These are phyloP conservation scores for Trichocladium uniseriatum DNA, from an alignment of 495 filamentous ascomycete genomes.

Conservation along the genomic window DNA sequence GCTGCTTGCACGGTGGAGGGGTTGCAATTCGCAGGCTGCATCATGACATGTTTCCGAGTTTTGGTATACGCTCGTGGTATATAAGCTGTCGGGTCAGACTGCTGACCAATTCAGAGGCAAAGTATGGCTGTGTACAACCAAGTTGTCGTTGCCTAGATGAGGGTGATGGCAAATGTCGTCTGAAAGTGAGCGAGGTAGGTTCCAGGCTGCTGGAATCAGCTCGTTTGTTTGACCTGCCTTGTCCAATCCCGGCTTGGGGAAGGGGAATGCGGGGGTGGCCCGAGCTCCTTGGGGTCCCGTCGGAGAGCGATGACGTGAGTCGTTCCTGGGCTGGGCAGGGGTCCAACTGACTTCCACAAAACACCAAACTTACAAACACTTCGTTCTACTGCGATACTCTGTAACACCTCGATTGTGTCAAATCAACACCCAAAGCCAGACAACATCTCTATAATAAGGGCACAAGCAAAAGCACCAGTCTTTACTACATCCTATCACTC, in stretches of 20 bases:
- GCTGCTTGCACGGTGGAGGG: background rate
- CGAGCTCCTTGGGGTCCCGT: slow-evolving; percentile 10
- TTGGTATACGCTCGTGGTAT: background rate
- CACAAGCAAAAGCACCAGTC: no score
- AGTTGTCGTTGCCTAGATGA: slow-evolving; percentile 15
- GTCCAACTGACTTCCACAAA: no score
- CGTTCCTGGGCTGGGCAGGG: no score
- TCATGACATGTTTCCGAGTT: background rate
- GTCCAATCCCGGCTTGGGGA: background rate
- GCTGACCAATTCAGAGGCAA: slow-evolving; percentile 4
- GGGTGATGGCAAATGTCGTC: background rate
- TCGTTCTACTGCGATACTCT: no score
- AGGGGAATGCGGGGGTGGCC: slow-evolving; percentile 8
- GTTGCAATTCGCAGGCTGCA: background rate
- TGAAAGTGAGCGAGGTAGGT: no score
- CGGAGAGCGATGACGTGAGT: no score
- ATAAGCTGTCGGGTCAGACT: background rate
- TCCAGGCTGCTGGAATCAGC: slow-evolving; percentile 5
- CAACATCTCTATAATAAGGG: no score
- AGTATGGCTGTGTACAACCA: no score
- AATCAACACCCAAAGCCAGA: no score
- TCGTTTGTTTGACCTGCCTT: background rate
- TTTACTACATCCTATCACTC: no score
- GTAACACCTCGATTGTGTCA: no score
- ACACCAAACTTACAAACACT: no score